phyloP scores from a whole-genome alignment of 495 filamentous ascomycete species.

The Penicillium pancosmium region DNA sequence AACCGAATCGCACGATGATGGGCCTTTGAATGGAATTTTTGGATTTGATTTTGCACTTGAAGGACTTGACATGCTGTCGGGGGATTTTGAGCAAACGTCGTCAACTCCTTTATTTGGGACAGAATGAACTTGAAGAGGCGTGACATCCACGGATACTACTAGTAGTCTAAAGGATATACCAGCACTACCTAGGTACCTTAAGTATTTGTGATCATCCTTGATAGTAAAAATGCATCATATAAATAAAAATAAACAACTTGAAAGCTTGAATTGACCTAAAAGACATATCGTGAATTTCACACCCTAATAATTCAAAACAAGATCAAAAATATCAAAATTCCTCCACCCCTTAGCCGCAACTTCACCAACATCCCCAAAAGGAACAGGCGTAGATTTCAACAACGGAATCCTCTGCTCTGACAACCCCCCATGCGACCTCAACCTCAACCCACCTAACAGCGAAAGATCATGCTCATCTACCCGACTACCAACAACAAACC shows the following conservation, averaged over 20 bases:
- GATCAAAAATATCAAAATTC: constrained; percentile 12
- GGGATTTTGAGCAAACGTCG: neutral
- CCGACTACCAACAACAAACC: constrained; percentile 3
- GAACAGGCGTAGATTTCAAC: constrained; percentile 1
- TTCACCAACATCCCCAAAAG: neutral
- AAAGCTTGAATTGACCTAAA: neutral
- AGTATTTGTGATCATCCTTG: no score
- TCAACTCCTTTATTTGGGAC: neutral
- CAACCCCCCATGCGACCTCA: constrained; percentile 8
- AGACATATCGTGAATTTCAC: neutral
- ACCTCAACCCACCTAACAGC: neutral
- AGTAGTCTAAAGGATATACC: no score
- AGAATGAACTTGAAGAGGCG: no score
- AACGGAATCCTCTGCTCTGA: constrained; percentile 9
- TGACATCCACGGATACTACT: no score
- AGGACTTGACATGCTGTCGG: neutral
- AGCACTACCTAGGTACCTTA: no score
- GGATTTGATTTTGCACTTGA: constrained; percentile 7
- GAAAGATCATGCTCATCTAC: constrained; percentile 5
- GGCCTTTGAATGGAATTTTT: neutral
- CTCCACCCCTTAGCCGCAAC: neutral
- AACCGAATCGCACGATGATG: neutral
- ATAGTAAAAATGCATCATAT: no score
- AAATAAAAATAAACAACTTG: neutral
- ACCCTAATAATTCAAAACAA: constrained; percentile 4